Percentiles rank a stretch among this genome's conserved stretches.
These are phyloP conservation scores for Colletotrichum theobromicola DNA, from an alignment of 2,329 filamentous ascomycete genomes.

Conservation along the genomic window DNA sequence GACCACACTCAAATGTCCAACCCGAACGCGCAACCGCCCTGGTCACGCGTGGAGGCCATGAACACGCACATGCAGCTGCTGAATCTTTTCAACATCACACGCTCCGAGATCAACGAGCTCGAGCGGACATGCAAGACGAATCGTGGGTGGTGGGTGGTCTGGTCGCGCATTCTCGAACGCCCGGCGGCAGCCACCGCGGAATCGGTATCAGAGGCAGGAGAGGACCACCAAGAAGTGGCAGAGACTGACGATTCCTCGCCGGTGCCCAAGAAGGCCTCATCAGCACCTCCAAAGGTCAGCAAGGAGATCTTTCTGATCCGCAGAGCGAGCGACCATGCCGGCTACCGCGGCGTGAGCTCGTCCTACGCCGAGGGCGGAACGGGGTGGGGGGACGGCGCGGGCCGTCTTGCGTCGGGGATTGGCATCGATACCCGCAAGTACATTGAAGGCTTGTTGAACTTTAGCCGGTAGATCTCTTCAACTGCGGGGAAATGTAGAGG, in stretches of 20 bases:
- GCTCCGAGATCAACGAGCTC: conserved; percentile 46
- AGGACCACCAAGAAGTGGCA: neutral
- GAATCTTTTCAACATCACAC: conserved; percentile 56
- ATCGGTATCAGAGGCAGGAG: neutral
- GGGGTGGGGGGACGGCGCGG: conserved; percentile 60
- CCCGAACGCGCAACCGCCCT: conserved; percentile 32
- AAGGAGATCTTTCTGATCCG: conserved; percentile 70
- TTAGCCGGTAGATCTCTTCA: conserved; percentile 48
- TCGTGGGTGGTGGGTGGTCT: conserved; percentile 74
- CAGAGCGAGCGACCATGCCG: conserved; percentile 61
- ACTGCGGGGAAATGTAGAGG: neutral
- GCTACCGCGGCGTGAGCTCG: conserved; percentile 39
- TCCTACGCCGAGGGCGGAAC: conserved; percentile 41
- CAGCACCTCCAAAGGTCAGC: conserved; percentile 28
- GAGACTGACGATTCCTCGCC: neutral
- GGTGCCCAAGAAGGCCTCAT: neutral
- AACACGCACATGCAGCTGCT: conserved; percentile 70
- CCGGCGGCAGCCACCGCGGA: conserved; percentile 13
- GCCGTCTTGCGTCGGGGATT: conserved; percentile 72
- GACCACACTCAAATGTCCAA: conserved; percentile 38
- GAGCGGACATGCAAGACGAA: conserved; percentile 71
- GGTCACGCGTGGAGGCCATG: conserved; percentile 67
- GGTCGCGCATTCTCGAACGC: conserved; percentile 60
- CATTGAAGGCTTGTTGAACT: conserved; percentile 72
- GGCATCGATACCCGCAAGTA: conserved; percentile 79